phyloP scores from a whole-genome alignment of 2,329 filamentous ascomycete genomes.

The Cladophialophora yegresii region DNA sequence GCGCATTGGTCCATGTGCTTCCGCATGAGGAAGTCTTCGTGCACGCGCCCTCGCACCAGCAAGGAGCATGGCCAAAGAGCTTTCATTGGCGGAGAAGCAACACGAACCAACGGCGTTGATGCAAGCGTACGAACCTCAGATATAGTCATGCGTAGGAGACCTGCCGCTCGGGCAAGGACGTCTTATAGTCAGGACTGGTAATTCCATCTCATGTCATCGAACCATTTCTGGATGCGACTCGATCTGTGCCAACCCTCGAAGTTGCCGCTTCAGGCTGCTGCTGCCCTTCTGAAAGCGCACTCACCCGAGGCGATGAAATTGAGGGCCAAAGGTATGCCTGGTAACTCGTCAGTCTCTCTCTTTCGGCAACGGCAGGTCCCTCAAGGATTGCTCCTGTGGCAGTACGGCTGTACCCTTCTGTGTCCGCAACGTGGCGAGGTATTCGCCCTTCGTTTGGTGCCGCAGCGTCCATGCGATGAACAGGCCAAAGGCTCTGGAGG shows the following conservation, averaged over 20 bases:
- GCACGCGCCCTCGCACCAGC: slow-evolving; percentile 14
- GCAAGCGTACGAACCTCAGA: slow-evolving; percentile 38
- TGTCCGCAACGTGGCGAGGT: slow-evolving; percentile 74
- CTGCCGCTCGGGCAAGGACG: slow-evolving; percentile 24
- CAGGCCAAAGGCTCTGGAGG: slow-evolving; percentile 62
- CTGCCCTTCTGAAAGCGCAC: slow-evolving; percentile 50
- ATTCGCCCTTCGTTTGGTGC: slow-evolving; percentile 68
- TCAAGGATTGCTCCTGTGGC: slow-evolving; percentile 52
- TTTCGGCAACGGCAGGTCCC: slow-evolving; percentile 70
- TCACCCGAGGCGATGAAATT: slow-evolving; percentile 93
- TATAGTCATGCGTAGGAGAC: slow-evolving; percentile 23
- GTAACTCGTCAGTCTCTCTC: slow-evolving; percentile 35
- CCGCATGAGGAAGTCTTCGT: background rate
- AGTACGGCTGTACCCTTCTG: slow-evolving; percentile 66
- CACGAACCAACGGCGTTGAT: slow-evolving; percentile 33
- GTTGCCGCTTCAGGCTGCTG: slow-evolving; percentile 62
- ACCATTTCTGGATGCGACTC: slow-evolving; percentile 7
- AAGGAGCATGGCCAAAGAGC: slow-evolving; percentile 11
- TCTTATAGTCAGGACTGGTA: slow-evolving; percentile 16
- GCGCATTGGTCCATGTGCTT: slow-evolving; percentile 48
- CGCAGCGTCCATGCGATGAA: slow-evolving; percentile 59
- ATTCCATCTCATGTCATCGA: background rate
- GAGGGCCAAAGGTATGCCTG: slow-evolving; percentile 76
- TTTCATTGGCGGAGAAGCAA: slow-evolving; percentile 17
- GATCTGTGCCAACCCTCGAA: slow-evolving; percentile 33